phyloP scores from a whole-genome alignment of 2,329 filamentous ascomycete genomes.

The Biscogniauxia mediterranea region DNA sequence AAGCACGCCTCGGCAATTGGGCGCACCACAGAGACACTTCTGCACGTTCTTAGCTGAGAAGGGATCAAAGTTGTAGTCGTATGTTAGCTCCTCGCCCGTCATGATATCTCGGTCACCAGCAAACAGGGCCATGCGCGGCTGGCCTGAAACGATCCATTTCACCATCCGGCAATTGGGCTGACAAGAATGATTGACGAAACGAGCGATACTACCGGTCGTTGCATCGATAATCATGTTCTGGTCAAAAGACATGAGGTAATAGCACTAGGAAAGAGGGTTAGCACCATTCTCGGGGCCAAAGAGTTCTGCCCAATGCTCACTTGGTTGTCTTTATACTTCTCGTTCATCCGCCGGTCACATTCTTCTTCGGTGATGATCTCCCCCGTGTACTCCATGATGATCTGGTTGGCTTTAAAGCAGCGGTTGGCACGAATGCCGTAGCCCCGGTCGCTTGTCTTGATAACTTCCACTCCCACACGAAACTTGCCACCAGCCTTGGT shows the following conservation, averaged over 20 bases:
- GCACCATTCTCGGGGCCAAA: conserved; percentile 7
- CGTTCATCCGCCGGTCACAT: conserved; percentile 89
- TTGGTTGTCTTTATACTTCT: conserved; percentile 90
- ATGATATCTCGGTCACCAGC: conserved; percentile 85
- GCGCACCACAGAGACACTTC: conserved; percentile 61
- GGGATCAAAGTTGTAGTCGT: conserved; percentile 78
- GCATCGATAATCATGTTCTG: conserved; percentile 99
- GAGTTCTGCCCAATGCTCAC: conserved; percentile 47
- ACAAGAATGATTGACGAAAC: conserved; percentile 98
- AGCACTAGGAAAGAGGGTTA: conserved; percentile 62
- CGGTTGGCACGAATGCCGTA: conserved; percentile 91
- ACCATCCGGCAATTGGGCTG: conserved; percentile 97
- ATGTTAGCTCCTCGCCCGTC: conserved; percentile 94
- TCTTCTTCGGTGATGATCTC: conserved; percentile 96
- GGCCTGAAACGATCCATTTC: conserved; percentile 92
- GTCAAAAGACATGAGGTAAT: conserved; percentile 98
- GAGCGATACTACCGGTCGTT: conserved; percentile 90
- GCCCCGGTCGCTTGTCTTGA: conserved; percentile 84
- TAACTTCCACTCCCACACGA: conserved; percentile 89
- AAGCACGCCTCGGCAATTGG: conserved; percentile 63
- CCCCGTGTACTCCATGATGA: conserved; percentile 97
- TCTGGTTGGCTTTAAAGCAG: conserved; percentile 82
- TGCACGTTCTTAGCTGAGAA: conserved; percentile 69
- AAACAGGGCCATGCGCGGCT: conserved; percentile 95
- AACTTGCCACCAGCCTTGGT: conserved; percentile 79